These are phyloP conservation scores for Xylariaceae sp. DNA, from an alignment of 2,329 filamentous ascomycete species.

Conservation along the genomic window DNA sequence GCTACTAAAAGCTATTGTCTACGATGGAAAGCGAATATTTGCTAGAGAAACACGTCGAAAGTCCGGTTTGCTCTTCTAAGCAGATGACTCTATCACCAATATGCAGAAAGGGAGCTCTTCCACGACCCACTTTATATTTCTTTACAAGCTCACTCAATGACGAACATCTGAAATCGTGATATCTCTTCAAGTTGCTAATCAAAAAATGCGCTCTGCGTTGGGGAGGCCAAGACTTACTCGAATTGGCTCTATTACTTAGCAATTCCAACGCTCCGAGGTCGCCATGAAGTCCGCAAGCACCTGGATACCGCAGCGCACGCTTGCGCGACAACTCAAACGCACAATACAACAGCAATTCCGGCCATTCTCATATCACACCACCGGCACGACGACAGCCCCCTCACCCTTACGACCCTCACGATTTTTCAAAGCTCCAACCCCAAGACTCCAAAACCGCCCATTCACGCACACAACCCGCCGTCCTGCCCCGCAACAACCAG, in stretches of 20 bases:
- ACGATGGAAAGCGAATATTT: no score
- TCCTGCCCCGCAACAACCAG: conserved; percentile 38
- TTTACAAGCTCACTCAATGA: neutral
- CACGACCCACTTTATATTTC: neutral
- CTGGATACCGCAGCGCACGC: conserved; percentile 20
- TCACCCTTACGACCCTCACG: conserved; percentile 4
- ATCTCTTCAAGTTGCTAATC: neutral
- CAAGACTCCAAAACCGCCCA: no score
- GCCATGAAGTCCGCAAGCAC: conserved; percentile 23
- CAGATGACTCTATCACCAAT: neutral
- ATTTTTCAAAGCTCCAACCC: no score
- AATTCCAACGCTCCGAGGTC: neutral
- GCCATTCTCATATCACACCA: conserved; percentile 4
- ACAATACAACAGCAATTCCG: conserved; percentile 24
- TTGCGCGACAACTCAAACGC: conserved; percentile 24
- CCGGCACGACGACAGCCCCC: conserved; percentile 4
- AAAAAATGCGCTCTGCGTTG: neutral
- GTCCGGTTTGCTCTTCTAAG: no score
- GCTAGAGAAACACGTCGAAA: no score
- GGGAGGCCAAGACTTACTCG: neutral
- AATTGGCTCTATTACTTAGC: neutral
- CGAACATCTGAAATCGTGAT: neutral
- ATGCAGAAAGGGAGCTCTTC: neutral
- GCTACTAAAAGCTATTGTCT: no score
- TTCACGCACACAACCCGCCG: conserved; percentile 29